Evolutionary conservation across 2,329 filamentous ascomycete genomes (phyloP).

Genomic region (Arachnomyces sp.): DNA sequence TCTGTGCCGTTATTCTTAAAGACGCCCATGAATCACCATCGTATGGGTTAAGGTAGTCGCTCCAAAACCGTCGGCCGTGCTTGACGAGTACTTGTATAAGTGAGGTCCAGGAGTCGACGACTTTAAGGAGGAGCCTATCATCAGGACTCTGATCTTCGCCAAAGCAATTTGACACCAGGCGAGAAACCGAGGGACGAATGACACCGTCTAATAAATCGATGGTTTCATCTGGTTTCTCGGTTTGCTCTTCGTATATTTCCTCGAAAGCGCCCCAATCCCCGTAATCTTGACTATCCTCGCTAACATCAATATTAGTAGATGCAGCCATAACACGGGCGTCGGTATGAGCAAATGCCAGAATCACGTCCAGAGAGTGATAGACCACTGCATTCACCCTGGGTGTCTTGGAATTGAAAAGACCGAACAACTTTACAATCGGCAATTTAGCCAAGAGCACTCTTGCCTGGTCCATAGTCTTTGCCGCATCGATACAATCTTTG

Average conservation of each 20-base stretch:
- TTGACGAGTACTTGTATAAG: conserved; percentile 42
- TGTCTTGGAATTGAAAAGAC: conserved; percentile 45
- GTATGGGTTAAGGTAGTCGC: conserved; percentile 49
- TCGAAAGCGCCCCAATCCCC: conserved; percentile 52
- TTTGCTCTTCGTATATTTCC: conserved; percentile 32
- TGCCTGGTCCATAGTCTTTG: conserved; percentile 34
- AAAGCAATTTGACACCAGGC: conserved; percentile 54
- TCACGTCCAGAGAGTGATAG: conserved; percentile 42
- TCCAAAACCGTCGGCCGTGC: conserved; percentile 45
- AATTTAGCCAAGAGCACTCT: conserved; percentile 37
- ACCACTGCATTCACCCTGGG: conserved; percentile 39
- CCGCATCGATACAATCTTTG: conserved; percentile 39
- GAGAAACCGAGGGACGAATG: conserved; percentile 44
- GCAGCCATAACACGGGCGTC: conserved; percentile 15
- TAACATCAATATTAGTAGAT: conserved; percentile 22
- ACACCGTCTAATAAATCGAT: conserved; percentile 32
- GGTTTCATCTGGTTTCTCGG: conserved; percentile 15
- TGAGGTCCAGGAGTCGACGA: conserved; percentile 50
- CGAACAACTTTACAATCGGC: conserved; percentile 40
- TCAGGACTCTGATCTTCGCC: conserved; percentile 50
- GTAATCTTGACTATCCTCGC: conserved; percentile 59
- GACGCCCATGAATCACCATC: conserved; percentile 43
- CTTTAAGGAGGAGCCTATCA: conserved; percentile 45
- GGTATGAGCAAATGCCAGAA: conserved; percentile 35
- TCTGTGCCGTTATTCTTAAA: conserved; percentile 40